Base-by-base conservation (phyloP, 2,329 filamentous ascomycete species). In the Aspergillus sp. region DNA sequence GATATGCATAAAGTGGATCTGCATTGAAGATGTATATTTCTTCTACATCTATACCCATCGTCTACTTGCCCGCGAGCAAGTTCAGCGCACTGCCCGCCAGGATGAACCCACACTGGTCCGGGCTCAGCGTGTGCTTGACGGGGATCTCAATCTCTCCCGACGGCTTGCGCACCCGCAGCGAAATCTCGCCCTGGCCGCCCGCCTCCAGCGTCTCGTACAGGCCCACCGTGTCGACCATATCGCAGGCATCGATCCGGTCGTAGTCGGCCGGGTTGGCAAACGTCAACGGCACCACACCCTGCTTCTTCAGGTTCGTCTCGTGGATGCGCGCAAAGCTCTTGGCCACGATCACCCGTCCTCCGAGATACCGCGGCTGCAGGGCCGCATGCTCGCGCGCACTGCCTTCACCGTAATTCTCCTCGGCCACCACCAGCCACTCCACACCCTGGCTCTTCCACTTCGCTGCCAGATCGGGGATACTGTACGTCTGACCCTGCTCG, bases 351-450 rank as follows among this genome's bases (percentile, higher is more conserved):
- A 95, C 80, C 46, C 89, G 82, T 17, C 89, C 90, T 53, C 91
- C 92, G 2, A 96, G 85, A 74, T 92, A 95, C n/a, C 91, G 82
- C 2, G 91, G 92, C 72, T 96, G 91, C 33, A 96, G 79, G 1
- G 91, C 91, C 19, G 91, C 91, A 74, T 96, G 91, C 71, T 96
- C 91, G 59, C 91, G 83, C 2, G 91, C 90, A 47, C 87, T 91
- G 16, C 91, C 91, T 73, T 96, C 91, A 60, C 92, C 91, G 76
- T 96, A 96, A 81, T 99, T 99, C 76, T 95, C 90, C 78, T 99
- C 94, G 16, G 93, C 94, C 24, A 99, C 89, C 11, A 97, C 91
- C 52, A 97, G 82, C 94, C 94, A 99, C 56, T 88, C 83, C 62
- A 84, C 83, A 8, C 82, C 83, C 59, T 85, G 78, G 19, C 82